Evolutionary conservation across 1,139 yeast genomes (phyloP).

Genomic region (Suhomyces anneliseae): DNA sequence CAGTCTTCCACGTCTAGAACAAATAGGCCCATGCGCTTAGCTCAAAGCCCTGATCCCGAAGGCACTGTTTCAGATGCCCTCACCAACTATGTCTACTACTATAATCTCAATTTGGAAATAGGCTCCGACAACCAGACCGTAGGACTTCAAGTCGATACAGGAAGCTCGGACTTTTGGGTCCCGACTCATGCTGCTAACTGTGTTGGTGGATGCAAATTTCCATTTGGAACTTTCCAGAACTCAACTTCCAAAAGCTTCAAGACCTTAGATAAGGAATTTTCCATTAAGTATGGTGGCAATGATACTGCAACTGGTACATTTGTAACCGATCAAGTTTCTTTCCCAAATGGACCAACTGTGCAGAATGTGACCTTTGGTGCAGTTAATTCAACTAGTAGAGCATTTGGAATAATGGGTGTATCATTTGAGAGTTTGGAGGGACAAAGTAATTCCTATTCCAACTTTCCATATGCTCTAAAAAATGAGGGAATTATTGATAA

Average conservation of each 20-base stretch:
- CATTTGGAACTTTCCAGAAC: conserved; percentile 54
- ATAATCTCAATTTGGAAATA: conserved; percentile 5
- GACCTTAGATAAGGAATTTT: conserved; percentile 41
- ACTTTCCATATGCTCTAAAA: conserved; percentile 29
- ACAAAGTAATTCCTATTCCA: conserved; percentile 6
- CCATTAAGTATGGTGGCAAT: conserved; percentile 33
- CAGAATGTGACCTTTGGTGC: conserved; percentile 53
- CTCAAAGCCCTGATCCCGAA: background rate
- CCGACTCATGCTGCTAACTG: conserved; percentile 2
- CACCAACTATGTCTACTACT: conserved; percentile 1
- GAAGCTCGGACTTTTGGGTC: conserved; percentile 24
- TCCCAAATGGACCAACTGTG: conserved; percentile 24
- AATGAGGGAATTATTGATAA: conserved; percentile 27
- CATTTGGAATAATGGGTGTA: conserved; percentile 62
- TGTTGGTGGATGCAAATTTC: conserved; percentile 1
- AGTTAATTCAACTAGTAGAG: conserved; percentile 52
- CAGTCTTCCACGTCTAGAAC: background rate
- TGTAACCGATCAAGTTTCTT: conserved; percentile 51
- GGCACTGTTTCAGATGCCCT: background rate
- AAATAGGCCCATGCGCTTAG: background rate
- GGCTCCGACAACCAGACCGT: conserved; percentile 15
- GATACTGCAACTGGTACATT: conserved; percentile 44
- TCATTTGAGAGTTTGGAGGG: conserved; percentile 27
- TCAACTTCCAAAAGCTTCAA: conserved; percentile 45
- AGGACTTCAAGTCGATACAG: conserved; percentile 21